phyloP scores from a whole-genome alignment of 1,284 basidiomycete genomes.

The Volvariella surrecta region DNA sequence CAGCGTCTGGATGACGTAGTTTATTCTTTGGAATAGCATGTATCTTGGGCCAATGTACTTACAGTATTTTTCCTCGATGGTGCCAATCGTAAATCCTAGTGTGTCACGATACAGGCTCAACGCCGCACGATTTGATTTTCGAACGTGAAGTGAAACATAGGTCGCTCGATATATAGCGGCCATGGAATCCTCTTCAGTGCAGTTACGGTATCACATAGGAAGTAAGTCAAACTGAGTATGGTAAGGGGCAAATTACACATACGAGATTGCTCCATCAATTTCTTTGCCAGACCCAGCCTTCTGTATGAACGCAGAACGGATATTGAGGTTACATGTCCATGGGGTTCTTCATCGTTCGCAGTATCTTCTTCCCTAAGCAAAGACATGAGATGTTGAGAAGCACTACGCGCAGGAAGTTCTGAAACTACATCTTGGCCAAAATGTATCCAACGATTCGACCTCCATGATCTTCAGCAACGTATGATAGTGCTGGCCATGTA shows the following conservation, averaged over 20 bases:
- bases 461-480: constrained; percentile 91
- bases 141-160: constrained; percentile 87
- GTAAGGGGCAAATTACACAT: constrained; percentile 21
- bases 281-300: constrained; percentile 85
- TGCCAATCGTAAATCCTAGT: constrained; percentile 80
- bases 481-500: constrained; percentile 95
- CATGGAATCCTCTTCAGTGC: constrained; percentile 89
- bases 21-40: neutral
- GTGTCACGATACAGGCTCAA: constrained; percentile 84
- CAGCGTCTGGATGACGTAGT: constrained; percentile 54
- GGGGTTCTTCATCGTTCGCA: constrained; percentile 50
- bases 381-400: neutral
- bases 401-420: constrained; percentile 1
- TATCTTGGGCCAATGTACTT: constrained; percentile 20
- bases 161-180: constrained; percentile 74
- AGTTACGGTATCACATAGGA: neutral
- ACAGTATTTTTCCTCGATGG: constrained; percentile 90
- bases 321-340: constrained; percentile 94
- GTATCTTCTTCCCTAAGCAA: constrained; percentile 62
- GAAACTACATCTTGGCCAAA: constrained; percentile 84
- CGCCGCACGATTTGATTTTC: constrained; percentile 90
- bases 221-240: constrained; percentile 1
- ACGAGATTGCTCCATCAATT: constrained; percentile 92
- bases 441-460: constrained; percentile 96
- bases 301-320: constrained; percentile 89